Percentiles rank a stretch among this genome's conserved stretches.
These are phyloP conservation scores for Lentinula novae-zelandiae DNA, from an alignment of 1,284 basidiomycete genomes.

Conservation along the genomic window DNA sequence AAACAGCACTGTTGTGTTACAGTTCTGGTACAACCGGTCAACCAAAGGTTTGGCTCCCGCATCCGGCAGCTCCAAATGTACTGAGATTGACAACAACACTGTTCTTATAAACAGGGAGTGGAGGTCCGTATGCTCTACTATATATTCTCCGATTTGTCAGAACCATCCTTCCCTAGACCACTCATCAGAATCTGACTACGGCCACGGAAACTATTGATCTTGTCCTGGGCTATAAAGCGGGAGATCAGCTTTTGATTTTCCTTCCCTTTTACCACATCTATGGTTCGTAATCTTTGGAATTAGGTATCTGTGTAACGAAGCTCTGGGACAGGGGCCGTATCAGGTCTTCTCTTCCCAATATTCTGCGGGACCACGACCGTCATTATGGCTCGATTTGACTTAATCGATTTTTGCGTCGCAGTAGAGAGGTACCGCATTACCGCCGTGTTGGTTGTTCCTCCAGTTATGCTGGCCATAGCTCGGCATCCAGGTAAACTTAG, in stretches of 20 bases:
- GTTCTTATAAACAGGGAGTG: not conserved
- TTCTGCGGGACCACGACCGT: conserved; percentile 57
- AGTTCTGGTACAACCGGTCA: conserved; percentile 64
- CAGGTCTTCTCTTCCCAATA: conserved; percentile 60
- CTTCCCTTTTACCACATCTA: conserved; percentile 63
- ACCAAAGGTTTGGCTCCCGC: conserved; percentile 35
- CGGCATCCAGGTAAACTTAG: conserved; percentile 55
- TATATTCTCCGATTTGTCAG: not conserved
- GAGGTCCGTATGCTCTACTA: conserved; percentile 20
- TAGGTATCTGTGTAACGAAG: not conserved
- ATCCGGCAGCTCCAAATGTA: not conserved
- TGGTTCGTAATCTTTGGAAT: conserved; percentile 27
- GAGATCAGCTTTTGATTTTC: conserved; percentile 53
- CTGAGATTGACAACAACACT: not conserved
- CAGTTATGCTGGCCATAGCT: conserved; percentile 72
- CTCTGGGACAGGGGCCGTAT: conserved; percentile 40
- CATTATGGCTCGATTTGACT: conserved; percentile 75
- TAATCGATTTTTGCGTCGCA: conserved; percentile 62
- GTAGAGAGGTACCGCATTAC: conserved; percentile 68
- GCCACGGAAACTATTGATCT: conserved; percentile 41
- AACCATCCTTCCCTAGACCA: conserved; percentile 38
- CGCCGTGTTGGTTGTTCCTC: conserved; percentile 72
- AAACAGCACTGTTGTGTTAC: conserved; percentile 65
- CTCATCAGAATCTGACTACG: conserved; percentile 60
- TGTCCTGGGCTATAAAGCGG: conserved; percentile 35